Conservation (phyloP, 2,329 filamentous ascomycete genomes). For the Trichoderma citrinoviride region DNA sequence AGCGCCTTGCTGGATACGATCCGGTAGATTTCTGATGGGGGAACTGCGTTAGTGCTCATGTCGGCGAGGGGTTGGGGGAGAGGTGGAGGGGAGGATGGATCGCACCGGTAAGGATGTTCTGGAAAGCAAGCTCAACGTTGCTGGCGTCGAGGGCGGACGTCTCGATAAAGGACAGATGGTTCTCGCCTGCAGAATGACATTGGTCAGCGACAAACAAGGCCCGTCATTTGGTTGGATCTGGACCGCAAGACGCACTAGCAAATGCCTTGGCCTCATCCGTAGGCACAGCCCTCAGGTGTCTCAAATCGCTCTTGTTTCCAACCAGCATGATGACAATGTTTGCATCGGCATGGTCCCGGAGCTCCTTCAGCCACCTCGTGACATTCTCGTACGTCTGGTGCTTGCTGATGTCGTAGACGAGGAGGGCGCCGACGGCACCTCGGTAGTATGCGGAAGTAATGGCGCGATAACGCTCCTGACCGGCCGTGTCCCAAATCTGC, state of each 20-base stretch:
- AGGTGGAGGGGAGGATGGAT: not conserved
- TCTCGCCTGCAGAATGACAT: constrained; percentile 66
- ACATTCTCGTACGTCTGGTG: constrained; percentile 99
- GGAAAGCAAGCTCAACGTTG: constrained; percentile 98
- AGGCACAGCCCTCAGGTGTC: constrained; percentile 92
- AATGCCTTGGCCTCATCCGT: constrained; percentile 98
- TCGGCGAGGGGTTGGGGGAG: not conserved
- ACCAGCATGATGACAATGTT: constrained; percentile 99
- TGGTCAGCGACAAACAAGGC: constrained; percentile 20
- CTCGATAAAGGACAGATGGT: constrained; percentile 98
- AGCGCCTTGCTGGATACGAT: constrained; percentile 98
- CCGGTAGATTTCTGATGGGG: constrained; percentile 84
- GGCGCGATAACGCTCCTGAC: constrained; percentile 97
- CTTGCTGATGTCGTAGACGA: constrained; percentile 99
- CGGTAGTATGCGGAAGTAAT: constrained; percentile 99
- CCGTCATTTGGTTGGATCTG: not conserved
- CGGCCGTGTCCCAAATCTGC: constrained; percentile 99
- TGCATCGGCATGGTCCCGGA: constrained; percentile 94
- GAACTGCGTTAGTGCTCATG: constrained; percentile 19
- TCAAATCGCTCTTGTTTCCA: constrained; percentile 99
- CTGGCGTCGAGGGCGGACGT: constrained; percentile 97
- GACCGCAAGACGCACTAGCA: constrained; percentile 64
- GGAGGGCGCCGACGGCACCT: constrained; percentile 91
- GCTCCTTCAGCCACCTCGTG: constrained; percentile 97
- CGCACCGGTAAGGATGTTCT: constrained; percentile 97